Evolutionary conservation across 208 protist species (phyloP), one percentile per base, ranked within the genome.

Genomic region (Leishmania major): DNA sequence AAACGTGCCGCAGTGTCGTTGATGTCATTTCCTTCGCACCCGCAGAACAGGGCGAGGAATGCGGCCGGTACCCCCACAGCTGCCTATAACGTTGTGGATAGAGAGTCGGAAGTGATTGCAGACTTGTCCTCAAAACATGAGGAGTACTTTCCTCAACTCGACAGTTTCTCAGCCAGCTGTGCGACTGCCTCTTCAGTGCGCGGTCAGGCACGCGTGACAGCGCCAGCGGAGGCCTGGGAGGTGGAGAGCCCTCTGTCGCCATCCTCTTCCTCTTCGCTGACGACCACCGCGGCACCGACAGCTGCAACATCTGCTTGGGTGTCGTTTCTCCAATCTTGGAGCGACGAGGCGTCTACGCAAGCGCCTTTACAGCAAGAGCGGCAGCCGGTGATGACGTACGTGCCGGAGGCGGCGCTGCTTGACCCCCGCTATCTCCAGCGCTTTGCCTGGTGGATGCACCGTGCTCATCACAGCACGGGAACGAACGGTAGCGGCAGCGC

Each of bases 341-440:
- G 73, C 53, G 51, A 64, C 40, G 73, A 57, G 51, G 22, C 31
- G 47, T 62, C 73, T 62, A 15, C 25, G 73, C 51, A 57, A 22
- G 53, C 49, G 35, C n/a, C 51, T 17, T 11, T 31, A 62, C 51
- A 40, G 73, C 73, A 55, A 17, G 62, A 69, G 45, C 69, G 15
- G 45, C 40, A 74, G 66, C 5, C 66, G 69, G 53, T 47, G 55
- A 49, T 78, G 75, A 53, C 57, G 75, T 84, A 84, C 55, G 89
- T 93, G 71, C 90, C 89, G 15, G 92, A 95, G 82, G 73, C 76
- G 40, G 92, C 91, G 37, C 87, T 95, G 69, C 82, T 95, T 3
- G 88, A 94, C 60, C 87, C 87, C 43, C 75, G 83, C 15, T 94
- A 94, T 73, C 78, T 91, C 3, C 81, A 83, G 49, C 88, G 90